Evolutionary conservation across 2,329 filamentous ascomycete species (phyloP).

Genomic region (Clarireedia paspali): DNA sequence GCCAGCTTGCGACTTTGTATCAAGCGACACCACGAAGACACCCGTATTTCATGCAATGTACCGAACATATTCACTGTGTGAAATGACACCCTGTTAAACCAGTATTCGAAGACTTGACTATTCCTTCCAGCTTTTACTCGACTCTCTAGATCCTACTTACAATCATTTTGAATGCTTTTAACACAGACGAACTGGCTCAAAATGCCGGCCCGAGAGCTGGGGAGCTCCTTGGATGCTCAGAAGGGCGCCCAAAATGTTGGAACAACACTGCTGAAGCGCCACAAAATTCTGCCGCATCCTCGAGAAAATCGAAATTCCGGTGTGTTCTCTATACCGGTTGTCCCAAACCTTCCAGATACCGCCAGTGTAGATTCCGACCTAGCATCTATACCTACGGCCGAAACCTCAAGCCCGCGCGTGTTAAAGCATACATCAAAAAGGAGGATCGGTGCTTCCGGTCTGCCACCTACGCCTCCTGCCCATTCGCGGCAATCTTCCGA

Average conservation of each 20-base stretch:
- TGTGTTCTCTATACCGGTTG: constrained; percentile 15
- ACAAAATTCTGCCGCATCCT: constrained; percentile 29
- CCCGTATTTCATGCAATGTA: constrained; percentile 2
- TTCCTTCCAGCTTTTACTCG: background rate
- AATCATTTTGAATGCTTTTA: constrained; percentile 27
- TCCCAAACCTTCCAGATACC: constrained; percentile 18
- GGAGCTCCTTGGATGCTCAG: constrained; percentile 22
- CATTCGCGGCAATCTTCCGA: constrained; percentile 52
- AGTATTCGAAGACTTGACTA: background rate
- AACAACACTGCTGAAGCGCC: constrained; percentile 26
- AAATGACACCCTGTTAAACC: background rate
- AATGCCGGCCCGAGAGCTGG: constrained; percentile 27
- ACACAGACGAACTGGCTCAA: constrained; percentile 29
- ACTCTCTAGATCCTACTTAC: background rate
- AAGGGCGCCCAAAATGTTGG: constrained; percentile 20
- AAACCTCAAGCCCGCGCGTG: constrained; percentile 25
- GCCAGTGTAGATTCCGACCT: constrained; percentile 22
- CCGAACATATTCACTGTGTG: background rate
- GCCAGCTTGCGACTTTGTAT: constrained; percentile 7
- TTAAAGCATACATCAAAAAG: constrained; percentile 28
- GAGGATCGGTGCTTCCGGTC: constrained; percentile 21
- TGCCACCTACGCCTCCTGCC: constrained; percentile 56
- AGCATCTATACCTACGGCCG: constrained; percentile 22
- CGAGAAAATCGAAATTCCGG: constrained; percentile 17
- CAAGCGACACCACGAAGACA: constrained; percentile 4